Base-by-base conservation (phyloP, 225 moss, liverwort and hornwort genomes). In the Pseudisothecium myosuroides region DNA sequence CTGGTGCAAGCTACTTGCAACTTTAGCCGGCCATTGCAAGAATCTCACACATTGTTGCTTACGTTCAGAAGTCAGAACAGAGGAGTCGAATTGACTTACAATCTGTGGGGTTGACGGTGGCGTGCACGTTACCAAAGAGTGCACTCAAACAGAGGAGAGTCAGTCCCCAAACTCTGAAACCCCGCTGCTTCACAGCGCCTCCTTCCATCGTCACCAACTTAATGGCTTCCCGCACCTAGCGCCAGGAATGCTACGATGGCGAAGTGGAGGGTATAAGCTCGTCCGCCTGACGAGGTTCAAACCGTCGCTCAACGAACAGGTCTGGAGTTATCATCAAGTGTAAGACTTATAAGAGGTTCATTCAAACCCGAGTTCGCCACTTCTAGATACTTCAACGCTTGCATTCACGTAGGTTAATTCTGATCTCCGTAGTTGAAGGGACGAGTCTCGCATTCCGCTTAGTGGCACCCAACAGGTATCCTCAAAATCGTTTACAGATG, bases 101-200 rank as follows among this genome's bases (percentile, higher is more conserved):
- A 67, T 92, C 92, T 5, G 90, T 85, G 31, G 92, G 90, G 50
- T 92, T 92, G 68, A 92, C 26, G 37, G 64, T 26, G 56, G 81
- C 85, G 47, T 92, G 77, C 28, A 50, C 64, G 45, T 83, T 49
- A 34, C 89, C 39, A 26, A 84, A 91, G 64, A 89, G 52, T 54
- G 82, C 85, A 76, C 87, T 76, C 77, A 91, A 82, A 71, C 85
- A 92, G 31, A 91, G 71, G 5, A 92, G 56, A 50, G 89, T 64
- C 36, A 91, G 15, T 85, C 81, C 89, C 68, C 87, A 85, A 18
- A 62, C 20, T 55, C 49, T 78, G 52, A 59, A 56, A 65, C 52
- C 31, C 8, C 37, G 90, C 86, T 59, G 76, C 85, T 47, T 74
- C 83, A 17, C 56, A 64, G 83, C 26, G 10, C 43, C 54, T 63